A percentile compares a stretch with the other conserved stretches of the same genome.
Evolutionary conservation across 495 filamentous ascomycete genomes (phyloP).

Genomic region (Aspergillus nidulans): DNA sequence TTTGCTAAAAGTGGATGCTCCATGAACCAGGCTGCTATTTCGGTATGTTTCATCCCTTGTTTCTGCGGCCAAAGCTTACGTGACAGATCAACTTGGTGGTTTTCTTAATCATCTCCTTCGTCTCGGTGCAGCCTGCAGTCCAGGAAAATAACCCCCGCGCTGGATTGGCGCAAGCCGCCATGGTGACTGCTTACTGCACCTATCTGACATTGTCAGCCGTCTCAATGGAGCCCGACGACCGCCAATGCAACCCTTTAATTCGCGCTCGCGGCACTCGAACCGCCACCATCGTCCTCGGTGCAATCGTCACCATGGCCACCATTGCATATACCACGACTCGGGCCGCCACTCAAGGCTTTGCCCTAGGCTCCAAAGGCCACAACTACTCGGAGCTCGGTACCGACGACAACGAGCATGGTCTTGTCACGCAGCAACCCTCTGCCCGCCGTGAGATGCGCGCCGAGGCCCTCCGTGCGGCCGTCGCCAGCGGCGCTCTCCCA

Average conservation of each 20-base stretch:
- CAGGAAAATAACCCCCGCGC: conserved; percentile 92
- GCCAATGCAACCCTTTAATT: conserved; percentile 87
- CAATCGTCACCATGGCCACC: conserved; percentile 93
- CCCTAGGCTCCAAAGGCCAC: conserved; percentile 63
- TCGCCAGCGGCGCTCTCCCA: conserved; percentile 85
- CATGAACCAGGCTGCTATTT: conserved; percentile 86
- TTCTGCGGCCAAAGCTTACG: conserved; percentile 15
- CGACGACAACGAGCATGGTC: conserved; percentile 75
- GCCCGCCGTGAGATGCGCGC: conserved; percentile 84
- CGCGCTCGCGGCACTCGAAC: conserved; percentile 86
- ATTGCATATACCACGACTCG: conserved; percentile 97
- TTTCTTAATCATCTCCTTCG: conserved; percentile 70
- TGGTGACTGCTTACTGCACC: conserved; percentile 97
- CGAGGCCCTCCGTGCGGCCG: conserved; percentile 83
- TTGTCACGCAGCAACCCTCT: conserved; percentile 83
- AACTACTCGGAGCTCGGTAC: conserved; percentile 54
- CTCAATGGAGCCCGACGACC: conserved; percentile 96
- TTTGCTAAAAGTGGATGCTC: conserved; percentile 78
- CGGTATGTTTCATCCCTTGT: conserved; percentile 33
- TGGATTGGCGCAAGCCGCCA: conserved; percentile 91
- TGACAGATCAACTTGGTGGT: conserved; percentile 75
- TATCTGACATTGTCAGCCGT: conserved; percentile 98
- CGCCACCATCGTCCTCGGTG: conserved; percentile 83
- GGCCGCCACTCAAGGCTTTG: conserved; percentile 90
- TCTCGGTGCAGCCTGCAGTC: conserved; percentile 85